Percentiles rank a stretch among this genome's conserved stretches.
Evolutionary conservation across 139 green algal genomes (phyloP).

Genomic region (Desmodesmus armatus): DNA sequence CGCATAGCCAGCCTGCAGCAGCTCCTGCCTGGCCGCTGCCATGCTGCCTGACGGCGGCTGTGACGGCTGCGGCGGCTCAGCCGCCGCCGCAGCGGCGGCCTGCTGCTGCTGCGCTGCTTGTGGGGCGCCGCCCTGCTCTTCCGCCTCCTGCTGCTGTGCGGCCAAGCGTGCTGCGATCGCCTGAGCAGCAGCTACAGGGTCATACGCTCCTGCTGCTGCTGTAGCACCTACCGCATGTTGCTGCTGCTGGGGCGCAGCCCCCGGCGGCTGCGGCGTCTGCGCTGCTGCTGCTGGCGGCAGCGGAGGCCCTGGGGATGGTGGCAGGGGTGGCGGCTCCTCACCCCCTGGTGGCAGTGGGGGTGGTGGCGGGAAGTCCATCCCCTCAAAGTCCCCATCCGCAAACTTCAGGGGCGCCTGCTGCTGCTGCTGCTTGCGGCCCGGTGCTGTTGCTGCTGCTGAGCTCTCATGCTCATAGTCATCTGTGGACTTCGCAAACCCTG

Average conservation of each 20-base stretch:
- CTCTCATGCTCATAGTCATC: constrained; percentile 61
- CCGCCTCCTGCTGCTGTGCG: constrained; percentile 27
- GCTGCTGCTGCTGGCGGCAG: constrained; percentile 39
- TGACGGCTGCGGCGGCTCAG: background rate
- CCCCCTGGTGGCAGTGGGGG: background rate
- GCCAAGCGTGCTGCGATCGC: constrained; percentile 2
- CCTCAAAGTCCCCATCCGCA: no score
- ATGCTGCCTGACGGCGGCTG: background rate
- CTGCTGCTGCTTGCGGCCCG: constrained; percentile 1
- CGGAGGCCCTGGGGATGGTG: background rate
- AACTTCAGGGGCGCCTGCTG: background rate
- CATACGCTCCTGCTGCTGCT: constrained; percentile 1
- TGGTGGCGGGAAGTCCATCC: constrained; percentile 32
- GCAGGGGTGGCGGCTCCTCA: background rate
- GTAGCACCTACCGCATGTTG: constrained; percentile 28
- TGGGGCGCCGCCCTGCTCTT: background rate
- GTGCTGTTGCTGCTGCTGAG: constrained; percentile 46
- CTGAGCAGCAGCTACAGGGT: background rate
- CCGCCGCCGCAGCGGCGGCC: background rate
- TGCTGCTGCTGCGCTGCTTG: no score
- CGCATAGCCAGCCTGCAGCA: constrained; percentile 52
- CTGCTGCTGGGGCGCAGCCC: constrained; percentile 26
- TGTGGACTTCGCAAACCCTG: constrained; percentile 53
- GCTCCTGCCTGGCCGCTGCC: constrained; percentile 25
- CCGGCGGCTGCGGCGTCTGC: background rate